These are phyloP conservation scores for Daucus carota DNA, from an alignment of 129 eudicot species.

Conservation along the genomic window DNA sequence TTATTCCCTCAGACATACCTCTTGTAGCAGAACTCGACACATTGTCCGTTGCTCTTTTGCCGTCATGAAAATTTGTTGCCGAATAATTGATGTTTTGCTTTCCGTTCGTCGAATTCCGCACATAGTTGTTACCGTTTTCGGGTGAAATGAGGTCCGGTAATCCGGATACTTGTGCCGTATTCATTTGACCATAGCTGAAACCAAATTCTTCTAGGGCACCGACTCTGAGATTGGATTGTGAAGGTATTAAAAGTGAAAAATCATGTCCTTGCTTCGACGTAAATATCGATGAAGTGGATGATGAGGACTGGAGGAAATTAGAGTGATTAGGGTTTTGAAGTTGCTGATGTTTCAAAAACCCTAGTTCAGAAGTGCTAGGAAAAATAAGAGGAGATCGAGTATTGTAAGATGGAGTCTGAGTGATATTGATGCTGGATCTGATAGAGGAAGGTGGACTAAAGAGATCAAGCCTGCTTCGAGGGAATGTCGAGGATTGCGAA, in stretches of 20 bases:
- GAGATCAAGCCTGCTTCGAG: slow-evolving; percentile 47
- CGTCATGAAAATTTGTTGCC: not conserved
- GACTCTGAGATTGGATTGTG: slow-evolving; percentile 6
- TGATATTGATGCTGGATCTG: slow-evolving; percentile 32
- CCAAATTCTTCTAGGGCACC: slow-evolving; percentile 18
- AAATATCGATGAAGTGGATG: slow-evolving; percentile 18
- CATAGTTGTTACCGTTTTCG: not conserved
- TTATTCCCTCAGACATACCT: slow-evolving; percentile 37
- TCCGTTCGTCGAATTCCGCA: not conserved
- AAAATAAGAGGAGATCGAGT: slow-evolving; percentile 5
- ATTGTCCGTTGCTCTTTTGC: slow-evolving; percentile 6
- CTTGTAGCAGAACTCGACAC: slow-evolving; percentile 4
- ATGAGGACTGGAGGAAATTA: slow-evolving; percentile 21
- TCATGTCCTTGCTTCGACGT: not conserved
- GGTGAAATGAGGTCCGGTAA: slow-evolving; percentile 19
- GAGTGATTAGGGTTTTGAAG: slow-evolving; percentile 22
- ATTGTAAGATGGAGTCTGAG: slow-evolving; percentile 9
- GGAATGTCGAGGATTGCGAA: slow-evolving; percentile 22
- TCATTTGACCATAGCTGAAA: not conserved
- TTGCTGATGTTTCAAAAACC: not conserved
- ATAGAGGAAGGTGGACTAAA: slow-evolving; percentile 44
- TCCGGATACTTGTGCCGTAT: not conserved
- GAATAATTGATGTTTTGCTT: not conserved
- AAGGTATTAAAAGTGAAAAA: not conserved
- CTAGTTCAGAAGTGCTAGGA: not conserved